Base-by-base conservation (phyloP, 2,329 filamentous ascomycete species). In the Botrytis porri region DNA sequence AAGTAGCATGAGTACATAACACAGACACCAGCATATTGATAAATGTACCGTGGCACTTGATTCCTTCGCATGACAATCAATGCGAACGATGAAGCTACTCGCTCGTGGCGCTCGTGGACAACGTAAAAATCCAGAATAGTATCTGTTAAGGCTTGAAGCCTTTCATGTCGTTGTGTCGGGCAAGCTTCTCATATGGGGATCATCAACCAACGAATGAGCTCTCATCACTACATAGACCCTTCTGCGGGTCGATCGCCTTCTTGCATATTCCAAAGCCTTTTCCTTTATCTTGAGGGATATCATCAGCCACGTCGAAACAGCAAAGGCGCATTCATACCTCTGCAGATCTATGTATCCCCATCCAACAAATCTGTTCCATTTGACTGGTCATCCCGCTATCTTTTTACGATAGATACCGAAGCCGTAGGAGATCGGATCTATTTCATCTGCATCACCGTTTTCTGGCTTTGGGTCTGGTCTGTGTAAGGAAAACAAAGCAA, bases 401-500 rank as follows among this genome's bases (percentile, higher is more conserved):
- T 69, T 57, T 60, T 45, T 69, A 73, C 54, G 16, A 62, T 37
- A 35, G 71, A 57, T 67, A 64, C 39, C 59, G 64, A 69, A 61
- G 51, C 32, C 43, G 61, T 65, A 66, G n/a, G n/a, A 72, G 70
- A 72, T 74, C 72, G 69, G 75, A 73, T 75, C 74, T 76, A 62
- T 67, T 74, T 69, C 70, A 63, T 48, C 71, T 77, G 76, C 75
- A 77, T 73, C 65, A 74, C 74, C 75, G 73, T 77, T 77, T 69
- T 54, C 35, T 70, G 22, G 71, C 41, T 69, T 59, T 32, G 61
- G 61, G 29, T 18, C n/a, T 65, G 25, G 29, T 59, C n/a, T 72
- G 48, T 67, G 59, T 60, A 35, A 67, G 37, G 72, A 70, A 74
- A 69, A 73, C n/a, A 70, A 76, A 69, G 37, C 64, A 59, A 51